Evolutionary conservation across 345 rosid species (phyloP), one percentile per base, ranked within the genome.

Genomic region (Euphorbia tirucalli): DNA sequence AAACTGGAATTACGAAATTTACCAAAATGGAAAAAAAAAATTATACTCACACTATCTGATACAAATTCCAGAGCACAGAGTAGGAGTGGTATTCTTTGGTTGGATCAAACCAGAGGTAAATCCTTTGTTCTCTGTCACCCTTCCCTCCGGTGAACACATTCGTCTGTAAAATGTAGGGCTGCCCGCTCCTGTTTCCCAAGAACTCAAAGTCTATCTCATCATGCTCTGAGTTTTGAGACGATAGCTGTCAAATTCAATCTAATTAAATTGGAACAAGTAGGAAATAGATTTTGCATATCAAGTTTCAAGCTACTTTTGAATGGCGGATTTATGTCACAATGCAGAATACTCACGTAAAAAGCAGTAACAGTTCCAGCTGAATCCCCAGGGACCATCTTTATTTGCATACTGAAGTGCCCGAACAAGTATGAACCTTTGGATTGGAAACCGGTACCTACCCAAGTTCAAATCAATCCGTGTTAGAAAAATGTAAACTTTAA

Each of bases 91-190:
- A 74, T 0, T 14, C 46, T 59, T 52, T 65, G 39, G 79, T 74
- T 8, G 84, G 81, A 74, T 81, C 84, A 50, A 81, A 81, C 81
- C 84, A 81, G 2, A 68, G 56, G 69, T 68, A 54, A 63, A 79
- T 75, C 39, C 77, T 74, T 28, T 79, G 82, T 31, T 79, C 82
- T 50, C 79, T 75, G 71, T 66, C 35, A 31, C 82, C 78, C 15
- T 57, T 54, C n/a, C 74, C 74, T 46, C 74, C 74, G 9, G 74
- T 60, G 21, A 30, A 71, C 46, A 71, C 74, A 71, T 71, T 71
- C 19, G 74, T 71, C 56, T 71, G 74, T 43, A 71, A 61, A 15
- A 71, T 71, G 67, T 71, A 71, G 3, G 74, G 74, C 57, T 71
- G 74, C 16, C 74, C 74, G 5, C 66, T 71, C 31, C 74, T 44